Evolutionary conservation across 805 yeast species (phyloP).

Genomic region (Starmerella potacharoeniae): DNA sequence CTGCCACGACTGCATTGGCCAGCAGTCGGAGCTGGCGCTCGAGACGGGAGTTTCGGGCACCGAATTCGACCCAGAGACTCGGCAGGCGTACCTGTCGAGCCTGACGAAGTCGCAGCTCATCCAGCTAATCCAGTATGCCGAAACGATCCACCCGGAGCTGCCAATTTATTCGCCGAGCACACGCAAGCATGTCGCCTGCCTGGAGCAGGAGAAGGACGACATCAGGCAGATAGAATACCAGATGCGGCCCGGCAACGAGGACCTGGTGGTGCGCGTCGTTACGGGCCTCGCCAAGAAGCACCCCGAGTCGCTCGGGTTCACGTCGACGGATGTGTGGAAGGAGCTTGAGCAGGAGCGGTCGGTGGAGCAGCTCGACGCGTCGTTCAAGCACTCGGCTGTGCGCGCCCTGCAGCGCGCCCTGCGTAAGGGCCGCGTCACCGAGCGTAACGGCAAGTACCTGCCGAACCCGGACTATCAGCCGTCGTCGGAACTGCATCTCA

Average conservation of each 20-base stretch:
- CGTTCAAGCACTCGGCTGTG: constrained; percentile 29
- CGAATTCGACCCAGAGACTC: constrained; percentile 28
- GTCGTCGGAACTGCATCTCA: constrained; percentile 26
- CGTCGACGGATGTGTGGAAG: constrained; percentile 19
- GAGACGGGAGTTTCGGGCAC: constrained; percentile 32
- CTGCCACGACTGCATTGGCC: constrained; percentile 32
- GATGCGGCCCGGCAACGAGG: constrained; percentile 27
- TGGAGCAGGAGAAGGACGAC: constrained; percentile 26
- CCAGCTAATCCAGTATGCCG: constrained; percentile 32
- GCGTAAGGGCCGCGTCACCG: constrained; percentile 28
- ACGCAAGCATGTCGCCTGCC: constrained; percentile 27
- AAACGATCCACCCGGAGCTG: constrained; percentile 29
- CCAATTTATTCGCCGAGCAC: constrained; percentile 33
- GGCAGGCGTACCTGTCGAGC: constrained; percentile 31
- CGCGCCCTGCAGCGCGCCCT: constrained; percentile 31
- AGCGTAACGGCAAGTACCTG: constrained; percentile 25
- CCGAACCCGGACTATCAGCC: constrained; percentile 28
- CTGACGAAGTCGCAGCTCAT: constrained; percentile 32
- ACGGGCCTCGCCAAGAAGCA: constrained; percentile 21
- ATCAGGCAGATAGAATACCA: constrained; percentile 17
- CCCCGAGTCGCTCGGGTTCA: constrained; percentile 23
- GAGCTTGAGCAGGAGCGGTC: constrained; percentile 22
- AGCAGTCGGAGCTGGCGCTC: constrained; percentile 28
- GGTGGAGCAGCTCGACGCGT: constrained; percentile 24
- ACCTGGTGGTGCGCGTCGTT: constrained; percentile 27